A percentile compares a stretch with the other conserved stretches of the same genome.
These are phyloP conservation scores for Podosphaera fusca DNA, from an alignment of 2,329 filamentous ascomycete species.

Conservation along the genomic window DNA sequence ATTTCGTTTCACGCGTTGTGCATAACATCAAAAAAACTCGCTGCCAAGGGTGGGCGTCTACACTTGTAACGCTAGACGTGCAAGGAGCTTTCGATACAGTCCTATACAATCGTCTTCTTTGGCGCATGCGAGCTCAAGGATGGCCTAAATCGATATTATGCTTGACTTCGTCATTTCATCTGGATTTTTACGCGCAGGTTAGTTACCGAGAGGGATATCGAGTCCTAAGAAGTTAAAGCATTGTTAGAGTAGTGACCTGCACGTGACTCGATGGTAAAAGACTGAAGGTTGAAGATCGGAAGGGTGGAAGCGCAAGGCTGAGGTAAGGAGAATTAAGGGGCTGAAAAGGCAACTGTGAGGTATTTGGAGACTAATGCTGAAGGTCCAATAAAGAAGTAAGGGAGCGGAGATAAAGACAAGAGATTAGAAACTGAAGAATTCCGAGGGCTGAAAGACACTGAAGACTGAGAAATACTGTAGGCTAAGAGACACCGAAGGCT, in stretches of 20 bases:
- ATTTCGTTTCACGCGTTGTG: neutral
- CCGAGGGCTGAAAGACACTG: too few species aligned
- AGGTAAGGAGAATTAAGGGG: too few species aligned
- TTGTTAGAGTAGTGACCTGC: neutral
- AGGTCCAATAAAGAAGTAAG: too few species aligned
- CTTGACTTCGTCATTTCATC: neutral
- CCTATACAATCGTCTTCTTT: neutral
- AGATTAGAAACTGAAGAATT: too few species aligned
- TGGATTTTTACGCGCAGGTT: neutral
- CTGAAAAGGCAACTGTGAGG: too few species aligned
- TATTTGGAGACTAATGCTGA: too few species aligned
- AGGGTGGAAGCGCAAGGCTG: too few species aligned
- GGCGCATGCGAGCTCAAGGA: neutral
- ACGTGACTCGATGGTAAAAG: too few species aligned
- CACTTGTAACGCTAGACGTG: neutral
- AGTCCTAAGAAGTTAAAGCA: neutral
- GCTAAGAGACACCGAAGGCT: too few species aligned
- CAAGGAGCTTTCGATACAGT: neutral
- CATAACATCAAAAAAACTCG: neutral
- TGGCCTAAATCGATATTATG: neutral
- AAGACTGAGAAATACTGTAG: too few species aligned
- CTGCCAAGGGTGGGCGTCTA: neutral
- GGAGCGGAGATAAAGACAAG: too few species aligned
- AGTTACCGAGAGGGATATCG: neutral
- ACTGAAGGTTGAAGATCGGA: too few species aligned